Conservation (phyloP, 2,329 filamentous ascomycete genomes). For the Penicillium glabrum region DNA sequence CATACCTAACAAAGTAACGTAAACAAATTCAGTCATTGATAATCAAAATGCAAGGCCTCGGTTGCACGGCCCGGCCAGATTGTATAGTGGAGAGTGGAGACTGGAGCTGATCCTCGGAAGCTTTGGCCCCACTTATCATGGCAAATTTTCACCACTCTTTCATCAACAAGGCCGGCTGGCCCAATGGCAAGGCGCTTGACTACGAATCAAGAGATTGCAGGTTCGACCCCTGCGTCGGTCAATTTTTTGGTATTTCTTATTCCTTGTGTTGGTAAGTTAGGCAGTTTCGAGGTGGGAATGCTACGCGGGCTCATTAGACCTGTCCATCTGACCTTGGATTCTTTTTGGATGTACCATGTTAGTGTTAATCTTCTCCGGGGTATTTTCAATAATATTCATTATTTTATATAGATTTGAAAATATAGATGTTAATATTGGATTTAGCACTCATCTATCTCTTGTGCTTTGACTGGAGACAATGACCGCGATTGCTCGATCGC, state of each 20-base stretch:
- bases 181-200: constrained; percentile 54
- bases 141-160: background rate
- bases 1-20: too few species aligned
- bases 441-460: background rate
- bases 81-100: background rate
- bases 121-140: background rate
- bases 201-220: constrained; percentile 55
- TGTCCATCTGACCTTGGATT: too few species aligned
- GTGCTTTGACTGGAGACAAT: background rate
- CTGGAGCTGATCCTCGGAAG: background rate
- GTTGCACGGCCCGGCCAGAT: background rate
- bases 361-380: too few species aligned
- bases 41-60: background rate
- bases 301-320: too few species aligned
- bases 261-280: background rate
- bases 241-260: constrained; percentile 15
- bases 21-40: too few species aligned
- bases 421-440: background rate
- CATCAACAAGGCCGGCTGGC: constrained; percentile 34
- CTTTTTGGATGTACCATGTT: too few species aligned
- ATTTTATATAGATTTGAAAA: too few species aligned
- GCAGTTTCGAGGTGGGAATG: background rate
- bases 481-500: background rate
- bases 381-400: too few species aligned
- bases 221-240: constrained; percentile 47